These are phyloP conservation scores for Gentiana macrophylla DNA, from an alignment of 257 asterid genomes.

Conservation along the genomic window DNA sequence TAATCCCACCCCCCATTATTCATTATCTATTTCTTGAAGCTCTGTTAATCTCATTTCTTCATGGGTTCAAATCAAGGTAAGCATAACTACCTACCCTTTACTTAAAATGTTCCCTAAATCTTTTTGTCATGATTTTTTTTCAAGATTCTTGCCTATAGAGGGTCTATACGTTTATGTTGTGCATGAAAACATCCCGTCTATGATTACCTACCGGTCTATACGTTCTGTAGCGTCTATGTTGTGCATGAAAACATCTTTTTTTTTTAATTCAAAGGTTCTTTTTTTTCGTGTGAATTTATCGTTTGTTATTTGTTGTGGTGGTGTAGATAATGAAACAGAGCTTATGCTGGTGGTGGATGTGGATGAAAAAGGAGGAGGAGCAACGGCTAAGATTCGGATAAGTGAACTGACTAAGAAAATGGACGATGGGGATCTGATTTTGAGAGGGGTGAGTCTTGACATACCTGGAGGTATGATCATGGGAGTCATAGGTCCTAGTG, in stretches of 20 bases:
- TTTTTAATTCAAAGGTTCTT: no score
- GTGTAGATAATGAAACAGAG: constrained; percentile 25
- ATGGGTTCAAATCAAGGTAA: constrained; percentile 12
- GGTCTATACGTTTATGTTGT: neutral
- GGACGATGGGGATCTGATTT: constrained; percentile 34
- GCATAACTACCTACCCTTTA: neutral
- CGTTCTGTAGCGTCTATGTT: neutral
- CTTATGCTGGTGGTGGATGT: constrained; percentile 26
- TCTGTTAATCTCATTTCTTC: neutral
- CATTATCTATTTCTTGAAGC: no score
- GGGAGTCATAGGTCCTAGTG: constrained; percentile 84
- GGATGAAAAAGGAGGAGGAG: constrained; percentile 9
- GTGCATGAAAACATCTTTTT: neutral
- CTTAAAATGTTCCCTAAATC: neutral
- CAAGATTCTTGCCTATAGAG: constrained; percentile 1
- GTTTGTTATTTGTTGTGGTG: neutral
- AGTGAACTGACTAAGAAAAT: constrained; percentile 37
- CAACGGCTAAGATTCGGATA: constrained; percentile 40
- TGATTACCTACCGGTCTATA: no score
- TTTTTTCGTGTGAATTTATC: neutral
- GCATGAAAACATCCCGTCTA: no score
- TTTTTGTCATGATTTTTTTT: neutral
- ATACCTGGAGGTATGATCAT: constrained; percentile 55
- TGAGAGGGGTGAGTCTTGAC: constrained; percentile 43
- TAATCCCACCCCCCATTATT: no score